Conservation (phyloP, 208 protist genomes). For the Trypanosoma rangeli region DNA sequence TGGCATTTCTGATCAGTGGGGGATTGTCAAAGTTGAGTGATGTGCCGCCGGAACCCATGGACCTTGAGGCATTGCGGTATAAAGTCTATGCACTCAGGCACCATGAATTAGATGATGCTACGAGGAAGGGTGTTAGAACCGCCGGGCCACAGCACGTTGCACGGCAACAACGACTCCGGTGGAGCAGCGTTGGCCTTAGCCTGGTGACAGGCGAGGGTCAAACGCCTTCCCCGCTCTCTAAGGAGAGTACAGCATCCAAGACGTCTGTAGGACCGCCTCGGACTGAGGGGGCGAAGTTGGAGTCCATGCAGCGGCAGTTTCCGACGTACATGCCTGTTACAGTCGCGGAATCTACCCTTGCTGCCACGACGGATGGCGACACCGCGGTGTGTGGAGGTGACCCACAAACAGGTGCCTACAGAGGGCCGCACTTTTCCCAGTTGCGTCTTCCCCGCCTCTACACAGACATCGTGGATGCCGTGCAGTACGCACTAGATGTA, state of each 20-base stretch:
- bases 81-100: conserved; percentile 64
- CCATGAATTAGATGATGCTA: neutral
- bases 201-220: neutral
- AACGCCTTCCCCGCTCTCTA: neutral
- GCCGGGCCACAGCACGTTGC: neutral
- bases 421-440: conserved; percentile 22
- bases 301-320: conserved; percentile 28
- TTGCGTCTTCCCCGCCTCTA: conserved; percentile 73
- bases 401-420: neutral
- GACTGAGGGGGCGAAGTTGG: neutral
- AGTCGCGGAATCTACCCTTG: conserved; percentile 70
- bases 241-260: neutral
- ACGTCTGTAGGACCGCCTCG: neutral
- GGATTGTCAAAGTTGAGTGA: conserved; percentile 49
- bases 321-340: conserved; percentile 68
- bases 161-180: neutral
- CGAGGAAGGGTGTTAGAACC: neutral
- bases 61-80: conserved; percentile 80
- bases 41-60: conserved; percentile 65
- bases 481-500: conserved; percentile 61
- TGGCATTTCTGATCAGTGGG: conserved; percentile 68
- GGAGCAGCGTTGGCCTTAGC: neutral
- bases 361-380: neutral
- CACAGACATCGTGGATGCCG: conserved; percentile 51
- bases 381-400: neutral